Evolutionary conservation across 2,329 filamentous ascomycete genomes (phyloP), one percentile per base, ranked within the genome.

Genomic region (Alternaria burnsii): DNA sequence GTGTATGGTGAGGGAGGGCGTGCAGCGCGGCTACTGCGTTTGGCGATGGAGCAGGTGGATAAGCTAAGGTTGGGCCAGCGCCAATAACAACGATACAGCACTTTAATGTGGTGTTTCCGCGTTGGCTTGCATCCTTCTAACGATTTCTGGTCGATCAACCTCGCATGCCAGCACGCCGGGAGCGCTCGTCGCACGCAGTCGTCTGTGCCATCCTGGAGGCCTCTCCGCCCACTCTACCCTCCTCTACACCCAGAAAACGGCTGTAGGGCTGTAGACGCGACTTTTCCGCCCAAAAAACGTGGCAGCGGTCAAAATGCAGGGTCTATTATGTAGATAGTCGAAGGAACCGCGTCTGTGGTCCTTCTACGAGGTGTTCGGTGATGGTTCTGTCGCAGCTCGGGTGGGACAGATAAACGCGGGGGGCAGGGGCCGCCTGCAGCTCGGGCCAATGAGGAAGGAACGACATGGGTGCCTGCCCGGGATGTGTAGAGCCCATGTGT

Each of bases 241-340:
- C 71, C 72, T 60, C 57, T 61, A 69, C 66, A 59, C 61, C 65
- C 64, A 59, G 53, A 55, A 55, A 63, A 58, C 56, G 53, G 47
- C 65, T 70, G 61, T 75, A 70, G 69, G 67, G 69, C 71, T 72
- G 63, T 65, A 74, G 65, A 74, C 67, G 68, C 66, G 63, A 61
- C 61, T 71, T 74, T 76, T 73, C 61, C 66, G 69, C 69, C 34
- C 67, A 72, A 76, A 75, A 73, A 73, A 67, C 72, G 71, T 67
- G 64, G 52, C 52, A 41, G 58, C 61, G 68, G 65, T 65, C 64
- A 66, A 60, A 58, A 71, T 66, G 71, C 71, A 72, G 72, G 68
- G 67, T 62, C 58, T 56, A 34, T 51, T 62, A 58, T 71, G 54
- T 59, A 58, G 52, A 59, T 58, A 59, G 55, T 66, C 67, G 65